Conservation (phyloP, 306 rosid genomes). For the Citrullus amarus region DNA sequence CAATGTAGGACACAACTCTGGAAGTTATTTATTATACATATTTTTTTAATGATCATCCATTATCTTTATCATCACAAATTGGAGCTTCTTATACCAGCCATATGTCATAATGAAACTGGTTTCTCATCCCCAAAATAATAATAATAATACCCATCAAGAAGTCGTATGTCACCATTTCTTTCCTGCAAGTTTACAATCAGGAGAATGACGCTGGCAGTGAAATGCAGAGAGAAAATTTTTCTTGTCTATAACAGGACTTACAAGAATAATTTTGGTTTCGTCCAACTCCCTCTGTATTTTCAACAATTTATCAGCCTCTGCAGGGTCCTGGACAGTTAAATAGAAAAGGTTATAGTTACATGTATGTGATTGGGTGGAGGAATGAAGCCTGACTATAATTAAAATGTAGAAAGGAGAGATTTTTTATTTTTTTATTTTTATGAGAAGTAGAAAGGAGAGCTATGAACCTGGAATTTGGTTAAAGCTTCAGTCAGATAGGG, state of each 20-base stretch:
- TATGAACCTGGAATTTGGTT: conserved; percentile 58
- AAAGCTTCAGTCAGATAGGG: conserved; percentile 81
- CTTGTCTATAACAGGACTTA: conserved; percentile 24
- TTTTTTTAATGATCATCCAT: neutral
- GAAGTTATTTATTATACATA: neutral
- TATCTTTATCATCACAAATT: neutral
- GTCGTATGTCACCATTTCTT: neutral
- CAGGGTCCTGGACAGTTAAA: conserved; percentile 59
- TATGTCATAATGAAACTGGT: neutral
- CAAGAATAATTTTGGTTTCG: conserved; percentile 96
- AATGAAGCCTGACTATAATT: neutral
- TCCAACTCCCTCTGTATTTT: conserved; percentile 93
- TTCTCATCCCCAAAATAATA: neutral
- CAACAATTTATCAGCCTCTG: conserved; percentile 94
- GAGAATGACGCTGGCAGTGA: neutral
- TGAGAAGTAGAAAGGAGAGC: neutral
- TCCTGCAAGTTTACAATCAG: neutral
- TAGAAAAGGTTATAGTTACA: neutral
- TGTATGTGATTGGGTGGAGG: neutral
- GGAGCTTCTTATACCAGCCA: neutral
- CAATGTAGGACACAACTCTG: neutral
- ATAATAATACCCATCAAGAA: neutral
- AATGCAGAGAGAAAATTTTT: neutral
- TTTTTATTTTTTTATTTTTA: too few relatives aligned
- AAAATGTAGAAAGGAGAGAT: neutral